Evolutionary conservation across 192 early-diverging fungal genomes (phyloP), one percentile per base, ranked within the genome.

Genomic region (Funneliformis mosseae): DNA sequence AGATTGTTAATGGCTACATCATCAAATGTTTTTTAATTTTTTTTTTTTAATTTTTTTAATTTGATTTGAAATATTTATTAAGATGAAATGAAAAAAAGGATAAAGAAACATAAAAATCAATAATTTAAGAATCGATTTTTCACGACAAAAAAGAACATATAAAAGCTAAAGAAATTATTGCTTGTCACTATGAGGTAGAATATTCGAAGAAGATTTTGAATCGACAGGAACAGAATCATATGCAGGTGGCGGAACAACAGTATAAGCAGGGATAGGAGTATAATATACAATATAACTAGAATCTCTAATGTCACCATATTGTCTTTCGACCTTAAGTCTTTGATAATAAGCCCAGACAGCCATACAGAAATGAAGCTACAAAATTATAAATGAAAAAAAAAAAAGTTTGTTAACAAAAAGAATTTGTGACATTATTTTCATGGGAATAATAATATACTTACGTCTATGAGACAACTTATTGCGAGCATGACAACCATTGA

Each of bases 341-440:
- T 79, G 64, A 60, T 79, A 79, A 71, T 79, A 79, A 59, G 78
- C 78, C 78, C 78, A 79, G 8, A 79, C 78, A 21, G 78, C 78
- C 62, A 79, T 42, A 61, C 78, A 79, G 21, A 79, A 79, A 39
- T 79, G 78, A 43, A 79, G 67, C 78, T 79, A 68, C n/a, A 4
- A 28, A 77, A 21, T 60, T 64, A 60, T 23, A 27, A 68, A 33
- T 67, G 25, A 25, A 66, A 68, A 28, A 48, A 61, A 33, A 67
- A 46, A 41, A 38, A 16, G 8, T 6, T 45, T 48, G 8, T 50
- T 4, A 46, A n/a, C 28, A 28, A 21, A 71, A 1, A 18, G 3
- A 42, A 38, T 1, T 3, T 42, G n/a, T 43, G 21, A 38, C 23
- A 38, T 21, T 55, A 59, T 43, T 28, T 9, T 21, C 16, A 27